Conservation (phyloP, 2,329 filamentous ascomycete genomes). For the Phyllosticta citrichinensis region DNA sequence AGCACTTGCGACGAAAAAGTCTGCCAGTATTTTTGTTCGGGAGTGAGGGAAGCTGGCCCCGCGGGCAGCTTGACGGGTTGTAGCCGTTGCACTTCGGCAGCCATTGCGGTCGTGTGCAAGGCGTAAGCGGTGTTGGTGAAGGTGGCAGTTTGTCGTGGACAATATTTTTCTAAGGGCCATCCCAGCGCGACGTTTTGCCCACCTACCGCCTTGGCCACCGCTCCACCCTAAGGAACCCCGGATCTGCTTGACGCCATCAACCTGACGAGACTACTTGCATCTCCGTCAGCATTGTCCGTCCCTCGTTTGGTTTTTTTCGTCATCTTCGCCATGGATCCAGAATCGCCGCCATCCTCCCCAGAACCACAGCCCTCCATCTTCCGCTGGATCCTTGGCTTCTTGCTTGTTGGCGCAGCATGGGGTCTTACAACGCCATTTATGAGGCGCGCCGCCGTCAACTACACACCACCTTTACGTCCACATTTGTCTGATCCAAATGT, state of each 20-base stretch:
- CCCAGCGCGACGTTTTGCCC: background rate
- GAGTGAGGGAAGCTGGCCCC: conserved; percentile 71
- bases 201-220: background rate
- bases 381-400: conserved; percentile 81
- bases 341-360: background rate
- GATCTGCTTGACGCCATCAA: background rate
- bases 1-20: conserved; percentile 86
- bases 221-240: background rate
- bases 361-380: conserved; percentile 39
- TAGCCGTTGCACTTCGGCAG: conserved; percentile 72
- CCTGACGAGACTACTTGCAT: background rate
- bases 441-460: conserved; percentile 68
- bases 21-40: conserved; percentile 94
- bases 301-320: background rate
- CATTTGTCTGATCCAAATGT: conserved; percentile 23
- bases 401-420: conserved; percentile 87
- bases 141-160: background rate
- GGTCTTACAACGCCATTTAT: conserved; percentile 86
- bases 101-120: conserved; percentile 47
- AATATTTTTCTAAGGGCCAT: conserved; percentile 6
- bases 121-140: background rate
- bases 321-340: conserved; percentile 1
- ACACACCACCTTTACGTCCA: conserved; percentile 43
- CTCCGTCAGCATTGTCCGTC: background rate
- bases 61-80: conserved; percentile 73